Base-by-base conservation (phyloP, 441 rosid species). In the Adansonia madagascariensis region DNA sequence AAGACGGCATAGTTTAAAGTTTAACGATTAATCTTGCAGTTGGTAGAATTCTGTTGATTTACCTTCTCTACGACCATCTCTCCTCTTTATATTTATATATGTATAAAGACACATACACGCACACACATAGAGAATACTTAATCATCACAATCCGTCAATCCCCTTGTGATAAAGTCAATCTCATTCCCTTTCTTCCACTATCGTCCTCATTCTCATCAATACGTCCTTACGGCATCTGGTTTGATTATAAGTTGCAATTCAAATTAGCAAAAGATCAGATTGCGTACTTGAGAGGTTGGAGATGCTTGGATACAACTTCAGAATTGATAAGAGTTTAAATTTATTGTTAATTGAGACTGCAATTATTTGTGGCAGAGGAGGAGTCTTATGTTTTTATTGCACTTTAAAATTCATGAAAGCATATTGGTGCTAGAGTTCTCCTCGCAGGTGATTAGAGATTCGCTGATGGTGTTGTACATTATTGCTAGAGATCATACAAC, bases 271-370 rank as follows among this genome's bases (percentile, higher is more conserved):
- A 50, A 15, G 8, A 70, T 70, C 74, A 27, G 60, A 50, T 50
- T 70, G 24, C n/a, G 6, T 43, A 50, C 12, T 24, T 70, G 60
- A 50, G 47, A 52, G 27, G 62, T 71, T 71, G 62, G n/a, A 35
- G 62, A 31, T 71, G 10, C 35, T 71, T 53, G 49, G 75, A 27
- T 10, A 31, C 66, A 62, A 62, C 66, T 61, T 61, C 41, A 11
- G 41, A 27, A 61, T 61, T 61, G 27, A 61, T 39, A 27, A 27
- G 65, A 61, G 43, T 61, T 11, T 10, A 4, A 24, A 60, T 6
- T 17, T 56, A 22, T 17, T 17, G 60, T 59, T 59, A 3, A 59
- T 59, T 59, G 10, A 59, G 9, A 9, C 35, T 31, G 75, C 75
- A 52, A 55, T 55, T 10, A 18, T 70, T 17, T 71, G 50, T 39